Base-by-base conservation (phyloP, 257 asterid species). In the Hygrophila difformis region DNA sequence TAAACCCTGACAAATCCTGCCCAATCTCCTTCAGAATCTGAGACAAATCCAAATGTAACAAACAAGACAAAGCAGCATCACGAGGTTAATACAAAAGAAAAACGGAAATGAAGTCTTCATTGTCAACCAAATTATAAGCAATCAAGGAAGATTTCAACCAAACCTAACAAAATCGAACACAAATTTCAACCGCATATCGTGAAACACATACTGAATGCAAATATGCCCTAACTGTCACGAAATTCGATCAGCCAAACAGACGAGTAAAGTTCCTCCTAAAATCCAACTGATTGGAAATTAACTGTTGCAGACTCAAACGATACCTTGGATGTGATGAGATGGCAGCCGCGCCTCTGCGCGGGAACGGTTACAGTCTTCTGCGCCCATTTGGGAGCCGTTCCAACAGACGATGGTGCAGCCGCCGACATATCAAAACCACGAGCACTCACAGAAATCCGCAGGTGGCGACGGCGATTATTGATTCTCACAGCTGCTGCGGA, bases 1-100 rank as follows among this genome's bases (percentile, higher is more conserved):
- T 71, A 66, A 85, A 85, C 43, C 69, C 86, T 12, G 88, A 70
- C 48, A 85, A 59, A 55, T 85, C 98, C 67, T 82, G 86, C 56
- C 76, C 93, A 56, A 85, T 78, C 71, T 82, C 98, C 73, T 75
- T 82, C 65, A 84, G 8, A 57, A 88, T 75, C 97, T 88, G 76
- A 48, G 50, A 51, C 28, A 55, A 62, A 22, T 48, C 8, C 59
- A 23, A 57, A 60, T 16, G 35, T 6, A 2, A 43, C 24, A 56
- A 64, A 39, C 8, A 3, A 3, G 19, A 36, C 42, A 45, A 50
- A 63, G 53, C 52, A 66, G 50, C 60, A 54, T 38, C 46, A 52
- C 11, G 23, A 18, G 36, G 37, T 17, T 17, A 47, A 39, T 8
- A 13, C 21, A 2, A 19, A 49, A 33, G 12, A 2, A n/a, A n/a